Conservation (phyloP, 2,329 filamentous ascomycete genomes). For the Immersiporthe knoxdaviesiana region DNA sequence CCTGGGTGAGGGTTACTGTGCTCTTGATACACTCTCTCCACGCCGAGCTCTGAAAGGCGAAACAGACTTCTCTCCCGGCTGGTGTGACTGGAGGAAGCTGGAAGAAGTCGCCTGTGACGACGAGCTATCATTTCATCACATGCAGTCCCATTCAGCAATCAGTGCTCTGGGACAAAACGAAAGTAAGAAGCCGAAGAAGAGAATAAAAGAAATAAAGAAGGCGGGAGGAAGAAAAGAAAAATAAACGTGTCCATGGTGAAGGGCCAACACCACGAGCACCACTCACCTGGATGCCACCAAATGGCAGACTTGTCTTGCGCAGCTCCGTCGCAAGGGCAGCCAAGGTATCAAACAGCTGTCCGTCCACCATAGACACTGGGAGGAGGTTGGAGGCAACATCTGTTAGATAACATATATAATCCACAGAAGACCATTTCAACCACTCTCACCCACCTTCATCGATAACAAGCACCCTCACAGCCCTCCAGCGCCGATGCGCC, state of each 20-base stretch:
- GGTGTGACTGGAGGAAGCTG: slow-evolving; percentile 78
- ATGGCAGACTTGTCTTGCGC: slow-evolving; percentile 69
- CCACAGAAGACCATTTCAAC: too few species aligned
- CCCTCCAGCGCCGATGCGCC: slow-evolving; percentile 69
- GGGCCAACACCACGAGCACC: too few species aligned
- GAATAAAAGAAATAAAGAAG: not conserved
- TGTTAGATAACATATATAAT: too few species aligned
- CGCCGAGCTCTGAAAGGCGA: slow-evolving; percentile 71
- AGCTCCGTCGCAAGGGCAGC: slow-evolving; percentile 65
- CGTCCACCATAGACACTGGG: slow-evolving; percentile 76
- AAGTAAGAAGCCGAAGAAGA: not conserved
- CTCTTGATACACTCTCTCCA: slow-evolving; percentile 76
- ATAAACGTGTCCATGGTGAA: too few species aligned
- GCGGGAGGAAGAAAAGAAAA: too few species aligned
- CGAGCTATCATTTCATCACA: slow-evolving; percentile 48
- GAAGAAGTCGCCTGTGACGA: slow-evolving; percentile 79
- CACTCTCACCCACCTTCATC: slow-evolving; percentile 56
- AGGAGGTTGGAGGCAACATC: too few species aligned
- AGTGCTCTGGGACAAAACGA: not conserved
- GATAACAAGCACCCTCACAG: slow-evolving; percentile 71
- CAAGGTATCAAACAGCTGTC: slow-evolving; percentile 76
- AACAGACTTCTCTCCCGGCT: slow-evolving; percentile 59
- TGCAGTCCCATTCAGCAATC: not conserved
- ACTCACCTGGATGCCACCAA: slow-evolving; percentile 66
- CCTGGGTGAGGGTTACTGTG: slow-evolving; percentile 73